A percentile compares a stretch with the other conserved stretches of the same genome.
Conservation (phyloP, 257 asterid genomes). For the Cordia subcordata region DNA sequence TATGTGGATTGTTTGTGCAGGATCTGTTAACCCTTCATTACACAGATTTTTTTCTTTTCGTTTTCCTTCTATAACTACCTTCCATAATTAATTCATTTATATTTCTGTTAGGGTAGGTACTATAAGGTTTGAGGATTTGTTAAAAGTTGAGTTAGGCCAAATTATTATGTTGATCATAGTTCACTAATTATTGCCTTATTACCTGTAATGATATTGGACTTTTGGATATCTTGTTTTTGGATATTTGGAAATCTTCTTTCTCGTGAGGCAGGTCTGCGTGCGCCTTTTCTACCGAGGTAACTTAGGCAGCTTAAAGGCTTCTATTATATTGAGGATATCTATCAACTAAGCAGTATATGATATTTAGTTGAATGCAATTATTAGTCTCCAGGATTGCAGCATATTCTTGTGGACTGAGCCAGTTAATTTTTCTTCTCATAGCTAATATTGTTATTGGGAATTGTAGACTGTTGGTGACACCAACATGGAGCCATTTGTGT, state of each 20-base stretch:
- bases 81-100: conserved; percentile 17
- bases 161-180: conserved; percentile 6
- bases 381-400: conserved; percentile 10
- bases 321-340: conserved; percentile 11
- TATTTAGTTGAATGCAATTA: conserved; percentile 11
- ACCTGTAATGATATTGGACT: conserved; percentile 20
- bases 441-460: conserved; percentile 30
- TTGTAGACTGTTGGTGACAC: conserved; percentile 42
- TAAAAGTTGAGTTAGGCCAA: conserved; percentile 2
- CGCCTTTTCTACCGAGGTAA: conserved; percentile 48
- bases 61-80: conserved; percentile 4
- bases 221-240: conserved; percentile 34
- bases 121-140: conserved; percentile 16
- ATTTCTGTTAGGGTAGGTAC: conserved; percentile 18
- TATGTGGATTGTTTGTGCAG: conserved; percentile 19
- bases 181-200: conserved; percentile 18
- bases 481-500: conserved; percentile 39
- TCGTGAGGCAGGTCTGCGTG: conserved; percentile 46
- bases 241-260: conserved; percentile 36
- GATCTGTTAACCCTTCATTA: not conserved
- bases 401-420: conserved; percentile 14
- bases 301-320: conserved; percentile 23
- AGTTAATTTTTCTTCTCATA: conserved; percentile 22
- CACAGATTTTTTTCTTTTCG: not conserved
- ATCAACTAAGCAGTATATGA: conserved; percentile 4